A percentile compares a stretch with the other conserved stretches of the same genome.
phyloP scores from a whole-genome alignment of 768 basidiomycete species.

The Glaciozyma martinii region DNA sequence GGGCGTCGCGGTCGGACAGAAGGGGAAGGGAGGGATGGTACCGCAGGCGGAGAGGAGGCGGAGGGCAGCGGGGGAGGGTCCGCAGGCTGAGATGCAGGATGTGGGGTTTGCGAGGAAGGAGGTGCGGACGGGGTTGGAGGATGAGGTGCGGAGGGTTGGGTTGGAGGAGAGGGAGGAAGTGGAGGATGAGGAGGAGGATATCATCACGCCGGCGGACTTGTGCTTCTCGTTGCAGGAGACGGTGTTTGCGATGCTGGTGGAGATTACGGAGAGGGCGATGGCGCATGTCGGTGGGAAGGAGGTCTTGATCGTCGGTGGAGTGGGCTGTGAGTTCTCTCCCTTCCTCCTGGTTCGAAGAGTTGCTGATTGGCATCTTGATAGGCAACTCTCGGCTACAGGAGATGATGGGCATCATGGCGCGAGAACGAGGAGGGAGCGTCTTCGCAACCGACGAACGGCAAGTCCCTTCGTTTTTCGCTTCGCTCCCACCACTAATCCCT shows the following conservation, averaged over 20 bases:
- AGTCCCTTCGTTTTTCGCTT: slow-evolving; percentile 26
- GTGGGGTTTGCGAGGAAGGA: slow-evolving; percentile 13
- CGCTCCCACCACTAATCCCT: not conserved
- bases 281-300: slow-evolving; percentile 95
- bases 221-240: slow-evolving; percentile 97
- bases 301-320: slow-evolving; percentile 93
- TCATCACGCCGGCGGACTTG: slow-evolving; percentile 87
- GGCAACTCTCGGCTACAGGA: slow-evolving; percentile 88
- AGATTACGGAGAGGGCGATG: slow-evolving; percentile 98
- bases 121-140: too few relatives aligned
- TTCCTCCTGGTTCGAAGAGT: not conserved
- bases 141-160: slow-evolving; percentile 16
- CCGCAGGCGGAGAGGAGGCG: slow-evolving; percentile 27
- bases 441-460: slow-evolving; percentile 95
- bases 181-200: slow-evolving; percentile 58
- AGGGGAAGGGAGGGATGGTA: slow-evolving; percentile 13
- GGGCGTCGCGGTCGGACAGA: slow-evolving; percentile 35
- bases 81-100: slow-evolving; percentile 23
- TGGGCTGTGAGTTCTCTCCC: slow-evolving; percentile 69
- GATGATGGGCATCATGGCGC: slow-evolving; percentile 98
- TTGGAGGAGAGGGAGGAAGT: too few relatives aligned
- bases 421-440: slow-evolving; percentile 74
- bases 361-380: slow-evolving; percentile 37
- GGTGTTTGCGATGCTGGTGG: slow-evolving; percentile 94
- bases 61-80: slow-evolving; percentile 17